Base-by-base conservation (phyloP, 2,329 filamentous ascomycete species). In the Cercospora zeae-maydis region DNA sequence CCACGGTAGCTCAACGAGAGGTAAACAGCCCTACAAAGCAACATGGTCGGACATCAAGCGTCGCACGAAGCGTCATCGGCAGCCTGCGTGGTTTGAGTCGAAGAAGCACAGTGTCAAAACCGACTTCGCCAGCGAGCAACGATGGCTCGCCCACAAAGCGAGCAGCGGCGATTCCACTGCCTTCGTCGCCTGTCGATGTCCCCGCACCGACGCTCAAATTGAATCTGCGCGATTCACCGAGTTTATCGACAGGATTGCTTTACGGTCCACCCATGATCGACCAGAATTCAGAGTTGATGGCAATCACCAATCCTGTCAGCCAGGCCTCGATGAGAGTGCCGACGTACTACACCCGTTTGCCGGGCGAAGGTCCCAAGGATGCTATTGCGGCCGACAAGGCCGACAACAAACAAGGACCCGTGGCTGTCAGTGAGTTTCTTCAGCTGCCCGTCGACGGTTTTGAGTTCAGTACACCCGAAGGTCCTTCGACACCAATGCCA, bases 111-210 rank as follows among this genome's bases (percentile, higher is more conserved):
- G 36, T 59, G 58, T 65, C 67, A 19, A 60, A 55, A 21, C 62
- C 33, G 65, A 62, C 55, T 37, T 31, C 24, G 16, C 13, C 27
- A 19, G 21, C 39, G 42, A 63, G 62, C 37, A 42, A 57, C 14
- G 30, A 52, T 31, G 42, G 19, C 21, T 59, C 61, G 37, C 63
- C 57, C 5, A 65, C 55, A n/a, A 66, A 62, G 34, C 42, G 55
- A 27, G 65, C 69, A 7, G 39, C 53, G 4, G 52, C 52, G n/a
- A 60, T 68, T 7, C 67, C 67, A 5, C 54, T 69, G n/a, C 69
- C 69, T 10, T 71, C 69, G 7, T 70, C 69, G 31, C 70, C 71
- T 1, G 69, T 73, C 34, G 49, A 63, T 24, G 69, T 72, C 5
- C 66, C 71, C 7, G 53, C 70, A 27, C 61, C 72, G 14, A 63